Conservation (phyloP, 23 red algal species). For the Gracilaria caudata region DNA sequence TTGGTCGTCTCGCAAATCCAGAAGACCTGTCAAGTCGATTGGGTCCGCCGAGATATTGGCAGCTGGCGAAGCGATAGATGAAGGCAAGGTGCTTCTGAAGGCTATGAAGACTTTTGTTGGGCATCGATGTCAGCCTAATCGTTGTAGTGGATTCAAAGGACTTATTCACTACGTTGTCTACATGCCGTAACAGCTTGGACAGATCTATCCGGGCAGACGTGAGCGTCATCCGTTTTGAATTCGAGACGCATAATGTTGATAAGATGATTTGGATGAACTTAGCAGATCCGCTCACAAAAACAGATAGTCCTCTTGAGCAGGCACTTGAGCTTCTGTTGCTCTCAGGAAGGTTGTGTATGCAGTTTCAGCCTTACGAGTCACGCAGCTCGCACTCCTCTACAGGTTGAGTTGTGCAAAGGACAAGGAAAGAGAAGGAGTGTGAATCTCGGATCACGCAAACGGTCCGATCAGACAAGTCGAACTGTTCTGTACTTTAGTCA, state of each 20-base stretch:
- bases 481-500: too few species aligned
- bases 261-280: conserved; percentile 9
- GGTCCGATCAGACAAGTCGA: too few species aligned
- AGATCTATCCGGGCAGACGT: conserved; percentile 10
- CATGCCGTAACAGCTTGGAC: not conserved
- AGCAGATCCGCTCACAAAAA: not conserved
- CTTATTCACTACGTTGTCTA: not conserved
- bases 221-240: conserved; percentile 22
- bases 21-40: conserved; percentile 27
- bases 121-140: not conserved
- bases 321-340: not conserved
- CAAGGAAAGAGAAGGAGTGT: too few species aligned
- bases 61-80: conserved; percentile 7
- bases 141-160: conserved; percentile 19
- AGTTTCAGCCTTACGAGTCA: not conserved
- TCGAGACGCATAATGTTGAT: not conserved
- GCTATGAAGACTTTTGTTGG: not conserved
- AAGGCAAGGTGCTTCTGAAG: not conserved
- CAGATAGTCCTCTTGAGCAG: not conserved
- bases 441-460: too few species aligned
- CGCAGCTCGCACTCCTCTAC: not conserved
- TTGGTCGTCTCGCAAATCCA: conserved; percentile 25
- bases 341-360: not conserved
- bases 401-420: not conserved
- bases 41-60: conserved; percentile 21